Conservation (phyloP, 139 green algal genomes). For the Asterochloris erici region DNA sequence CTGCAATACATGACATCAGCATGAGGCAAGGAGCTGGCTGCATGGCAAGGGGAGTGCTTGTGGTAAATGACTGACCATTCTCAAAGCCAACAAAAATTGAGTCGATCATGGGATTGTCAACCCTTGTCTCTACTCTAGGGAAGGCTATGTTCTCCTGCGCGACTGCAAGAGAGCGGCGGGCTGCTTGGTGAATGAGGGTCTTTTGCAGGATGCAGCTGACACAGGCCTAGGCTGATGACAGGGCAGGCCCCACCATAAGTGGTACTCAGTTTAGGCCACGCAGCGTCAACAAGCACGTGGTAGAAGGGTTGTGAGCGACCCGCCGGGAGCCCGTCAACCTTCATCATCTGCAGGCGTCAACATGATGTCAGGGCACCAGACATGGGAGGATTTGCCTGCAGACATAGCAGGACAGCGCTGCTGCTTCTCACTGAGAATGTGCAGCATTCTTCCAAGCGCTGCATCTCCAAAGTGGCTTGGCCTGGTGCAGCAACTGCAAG, state of each 20-base stretch:
- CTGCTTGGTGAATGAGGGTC: neutral
- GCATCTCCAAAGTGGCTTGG: too few species aligned
- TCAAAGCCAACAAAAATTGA: constrained; percentile 1
- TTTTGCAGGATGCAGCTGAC: too few species aligned
- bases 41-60: too few species aligned
- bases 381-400: too few species aligned
- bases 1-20: neutral
- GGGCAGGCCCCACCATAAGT: too few species aligned
- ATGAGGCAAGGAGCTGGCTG: neutral
- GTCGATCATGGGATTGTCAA: constrained; percentile 1
- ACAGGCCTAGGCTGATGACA: too few species aligned
- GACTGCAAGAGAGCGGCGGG: neutral
- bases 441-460: neutral
- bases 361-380: too few species aligned
- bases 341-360: neutral
- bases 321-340: neutral
- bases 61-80: neutral
- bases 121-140: neutral
- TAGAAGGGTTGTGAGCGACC: constrained; percentile 7
- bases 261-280: too few species aligned
- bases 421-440: neutral
- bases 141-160: constrained; percentile 8
- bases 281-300: constrained; percentile 4
- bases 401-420: too few species aligned
- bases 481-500: too few species aligned